Conservation (phyloP, 306 rosid genomes). For the Nissolia schottii region DNA sequence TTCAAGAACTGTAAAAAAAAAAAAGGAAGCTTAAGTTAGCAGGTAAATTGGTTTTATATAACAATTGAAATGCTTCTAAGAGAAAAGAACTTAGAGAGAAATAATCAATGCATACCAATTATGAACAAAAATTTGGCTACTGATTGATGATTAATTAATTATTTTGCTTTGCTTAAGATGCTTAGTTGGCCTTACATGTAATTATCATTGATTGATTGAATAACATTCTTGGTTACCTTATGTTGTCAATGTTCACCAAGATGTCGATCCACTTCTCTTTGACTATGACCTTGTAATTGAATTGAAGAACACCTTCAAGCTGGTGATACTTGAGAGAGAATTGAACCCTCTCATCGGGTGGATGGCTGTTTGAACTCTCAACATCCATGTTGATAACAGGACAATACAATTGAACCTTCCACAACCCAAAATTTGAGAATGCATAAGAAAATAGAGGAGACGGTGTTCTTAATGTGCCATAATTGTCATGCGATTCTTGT, state of each 20-base stretch:
- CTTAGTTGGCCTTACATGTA: neutral
- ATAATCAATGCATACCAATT: neutral
- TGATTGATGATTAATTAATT: neutral
- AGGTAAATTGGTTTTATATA: neutral
- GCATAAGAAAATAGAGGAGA: slow-evolving; percentile 74
- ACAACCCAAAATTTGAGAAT: slow-evolving; percentile 54
- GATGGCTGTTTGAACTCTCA: slow-evolving; percentile 41
- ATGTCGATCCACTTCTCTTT: slow-evolving; percentile 72
- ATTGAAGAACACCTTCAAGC: slow-evolving; percentile 85
- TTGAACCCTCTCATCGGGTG: slow-evolving; percentile 65
- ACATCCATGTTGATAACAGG: slow-evolving; percentile 75
- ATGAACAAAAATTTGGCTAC: neutral
- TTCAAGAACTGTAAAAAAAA: too few relatives aligned
- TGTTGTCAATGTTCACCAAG: slow-evolving; percentile 66
- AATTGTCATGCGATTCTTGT: slow-evolving; percentile 29
- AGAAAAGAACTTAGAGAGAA: neutral
- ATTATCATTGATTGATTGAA: neutral
- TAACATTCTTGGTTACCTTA: slow-evolving; percentile 48
- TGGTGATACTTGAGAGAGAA: slow-evolving; percentile 82
- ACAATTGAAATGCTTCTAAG: neutral
- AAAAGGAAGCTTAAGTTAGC: too few relatives aligned
- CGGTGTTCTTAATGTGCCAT: slow-evolving; percentile 45
- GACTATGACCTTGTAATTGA: slow-evolving; percentile 53
- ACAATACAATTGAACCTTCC: slow-evolving; percentile 86
- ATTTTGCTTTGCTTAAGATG: neutral